A percentile compares a stretch with the other conserved stretches of the same genome.
These are phyloP conservation scores for Aspergillus taichungensis DNA, from an alignment of 495 filamentous ascomycete species.

Conservation along the genomic window DNA sequence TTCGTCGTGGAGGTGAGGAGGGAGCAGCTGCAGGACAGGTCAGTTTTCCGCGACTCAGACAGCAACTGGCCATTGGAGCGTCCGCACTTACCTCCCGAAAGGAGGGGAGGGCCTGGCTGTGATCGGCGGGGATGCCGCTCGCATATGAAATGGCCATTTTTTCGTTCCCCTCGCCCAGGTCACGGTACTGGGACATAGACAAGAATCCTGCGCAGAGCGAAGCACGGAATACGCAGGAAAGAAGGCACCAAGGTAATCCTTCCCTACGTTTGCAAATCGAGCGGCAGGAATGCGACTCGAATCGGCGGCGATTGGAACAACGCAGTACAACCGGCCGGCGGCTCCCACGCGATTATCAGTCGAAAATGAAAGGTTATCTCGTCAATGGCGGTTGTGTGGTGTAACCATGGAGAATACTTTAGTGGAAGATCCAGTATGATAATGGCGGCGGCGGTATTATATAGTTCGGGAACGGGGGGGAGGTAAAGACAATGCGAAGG, in stretches of 20 bases:
- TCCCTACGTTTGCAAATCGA: too few species aligned
- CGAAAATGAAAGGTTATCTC: too few species aligned
- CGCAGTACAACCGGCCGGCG: conserved; percentile 14
- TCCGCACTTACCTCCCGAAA: conserved; percentile 34
- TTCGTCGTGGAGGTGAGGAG: conserved; percentile 39
- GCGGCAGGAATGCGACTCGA: too few species aligned
- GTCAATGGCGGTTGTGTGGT: too few species aligned
- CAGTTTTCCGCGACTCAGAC: conserved; percentile 3
- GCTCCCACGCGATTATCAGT: conserved; percentile 5
- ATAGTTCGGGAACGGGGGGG: too few species aligned
- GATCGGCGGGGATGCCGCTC: conserved; percentile 26
- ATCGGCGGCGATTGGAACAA: conserved; percentile 1
- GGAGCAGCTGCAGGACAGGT: conserved; percentile 28
- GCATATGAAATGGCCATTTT: conserved; percentile 40
- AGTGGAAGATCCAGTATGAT: too few species aligned
- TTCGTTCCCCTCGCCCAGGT: conserved; percentile 28
- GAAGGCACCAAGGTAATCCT: too few species aligned
- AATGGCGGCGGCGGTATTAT: too few species aligned
- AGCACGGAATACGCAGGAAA: too few species aligned
- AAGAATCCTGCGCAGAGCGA: neutral
- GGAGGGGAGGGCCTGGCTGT: conserved; percentile 34
- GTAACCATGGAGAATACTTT: too few species aligned
- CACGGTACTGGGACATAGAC: conserved; percentile 35
- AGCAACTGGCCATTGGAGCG: neutral
- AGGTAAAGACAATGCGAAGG: neutral